These are phyloP conservation scores for Platanthera zijinensis DNA, from an alignment of 106 monocot species.

Conservation along the genomic window DNA sequence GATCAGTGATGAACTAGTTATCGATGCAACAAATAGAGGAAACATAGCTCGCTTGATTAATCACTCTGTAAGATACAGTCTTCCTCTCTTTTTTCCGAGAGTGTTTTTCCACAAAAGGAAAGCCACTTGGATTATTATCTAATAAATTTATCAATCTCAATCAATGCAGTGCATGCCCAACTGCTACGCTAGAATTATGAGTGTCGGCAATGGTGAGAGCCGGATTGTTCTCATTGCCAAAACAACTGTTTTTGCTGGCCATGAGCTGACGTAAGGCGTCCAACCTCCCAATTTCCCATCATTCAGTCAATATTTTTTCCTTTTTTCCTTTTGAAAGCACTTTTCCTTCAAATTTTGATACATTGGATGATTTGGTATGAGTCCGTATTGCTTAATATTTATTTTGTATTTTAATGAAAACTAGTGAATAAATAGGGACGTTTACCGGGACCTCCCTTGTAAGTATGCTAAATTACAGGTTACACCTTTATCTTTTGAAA, in stretches of 20 bases:
- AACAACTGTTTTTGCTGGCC: constrained; percentile 58
- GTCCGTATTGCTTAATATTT: too few species aligned
- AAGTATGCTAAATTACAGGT: too few species aligned
- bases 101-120: not conserved
- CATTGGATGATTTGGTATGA: too few species aligned
- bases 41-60: constrained; percentile 94
- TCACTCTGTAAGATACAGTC: constrained; percentile 63
- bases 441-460: too few species aligned
- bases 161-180: constrained; percentile 86
- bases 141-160: not conserved
- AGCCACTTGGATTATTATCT: not conserved
- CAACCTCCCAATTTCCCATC: not conserved
- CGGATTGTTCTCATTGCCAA: constrained; percentile 89
- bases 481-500: too few species aligned
- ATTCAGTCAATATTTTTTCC: not conserved
- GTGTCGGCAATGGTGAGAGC: constrained; percentile 69
- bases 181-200: constrained; percentile 98
- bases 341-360: not conserved
- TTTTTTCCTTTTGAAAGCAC: not conserved
- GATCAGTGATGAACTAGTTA: constrained; percentile 90
- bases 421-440: too few species aligned
- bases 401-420: too few species aligned
- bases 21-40: constrained; percentile 94
- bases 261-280: constrained; percentile 66
- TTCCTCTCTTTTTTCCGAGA: not conserved